Evolutionary conservation across 2,329 filamentous ascomycete species (phyloP), one percentile per base, ranked within the genome.

Genomic region (Alternaria conjuncta): DNA sequence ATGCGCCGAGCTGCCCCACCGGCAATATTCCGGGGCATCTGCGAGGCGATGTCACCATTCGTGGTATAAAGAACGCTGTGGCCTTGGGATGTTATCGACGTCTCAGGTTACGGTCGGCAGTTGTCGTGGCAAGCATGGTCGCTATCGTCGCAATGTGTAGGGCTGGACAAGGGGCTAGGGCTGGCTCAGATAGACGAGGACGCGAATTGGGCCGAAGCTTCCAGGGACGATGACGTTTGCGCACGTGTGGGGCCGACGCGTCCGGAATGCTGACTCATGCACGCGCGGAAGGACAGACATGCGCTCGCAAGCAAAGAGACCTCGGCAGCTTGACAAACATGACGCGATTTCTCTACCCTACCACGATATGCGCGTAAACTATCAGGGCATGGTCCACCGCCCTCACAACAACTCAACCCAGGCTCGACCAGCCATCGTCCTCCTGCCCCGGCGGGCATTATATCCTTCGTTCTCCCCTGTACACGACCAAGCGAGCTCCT

Each of bases 21-120:
- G 60, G 63, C 30, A 54, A 41, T 60, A 63, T 54, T 44, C 45
- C 51, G 60, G 63, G 12, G 25, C 15, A 55, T 55, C 28, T 50
- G 25, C 10, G 53, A 44, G 53, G 21, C n/a, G 53, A 13, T 55
- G 20, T 41, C 32, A 36, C 57, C 18, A 28, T 49, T 32, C 23
- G 44, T 47, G n/a, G 21, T 15, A 55, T 50, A 12, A n/a, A 18
- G 21, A n/a, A 43, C 9, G 45, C 43, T 25, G 30, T 28, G 30
- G 26, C 36, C 50, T 60, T 60, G 50, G 51, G 30, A 44, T 32
- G 18, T 21, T 61, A 50, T 61, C 21, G 13, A 41, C 21, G 44
- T 43, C 58, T 61, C 28, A 28, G 49, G 23, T 23, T 25, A 45
- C 2, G 3, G 15, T 28, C 58, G 58, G 58, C 58, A 61, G 58